A percentile compares a stretch with the other conserved stretches of the same genome.
These are phyloP conservation scores for Fusarium buxicola DNA, from an alignment of 2,329 filamentous ascomycete species.

Conservation along the genomic window DNA sequence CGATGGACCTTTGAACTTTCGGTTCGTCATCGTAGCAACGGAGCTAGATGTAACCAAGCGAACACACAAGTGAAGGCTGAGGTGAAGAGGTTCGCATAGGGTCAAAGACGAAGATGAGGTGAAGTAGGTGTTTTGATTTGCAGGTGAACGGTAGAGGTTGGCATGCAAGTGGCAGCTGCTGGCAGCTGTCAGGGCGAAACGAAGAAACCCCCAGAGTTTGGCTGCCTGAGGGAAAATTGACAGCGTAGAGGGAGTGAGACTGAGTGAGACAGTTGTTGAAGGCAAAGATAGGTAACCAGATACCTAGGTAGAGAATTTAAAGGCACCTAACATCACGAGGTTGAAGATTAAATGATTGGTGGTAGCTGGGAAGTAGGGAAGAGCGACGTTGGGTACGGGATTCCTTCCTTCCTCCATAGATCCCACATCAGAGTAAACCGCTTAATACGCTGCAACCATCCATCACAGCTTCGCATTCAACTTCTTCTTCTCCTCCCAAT, in stretches of 20 bases:
- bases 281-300: too few relatives aligned
- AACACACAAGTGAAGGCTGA: background rate
- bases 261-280: background rate
- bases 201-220: background rate
- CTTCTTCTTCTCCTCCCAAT: conserved; percentile 73
- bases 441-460: background rate
- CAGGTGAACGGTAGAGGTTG: background rate
- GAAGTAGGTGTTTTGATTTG: background rate
- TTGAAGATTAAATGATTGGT: background rate
- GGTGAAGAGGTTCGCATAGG: background rate
- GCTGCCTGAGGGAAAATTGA: background rate
- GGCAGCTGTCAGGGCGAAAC: conserved; percentile 18
- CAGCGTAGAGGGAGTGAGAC: background rate
- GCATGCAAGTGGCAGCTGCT: conserved; percentile 8
- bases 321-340: too few relatives aligned
- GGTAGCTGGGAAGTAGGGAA: conserved; percentile 71
- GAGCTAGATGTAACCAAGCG: conserved; percentile 10
- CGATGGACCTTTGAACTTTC: conserved; percentile 37
- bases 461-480: conserved; percentile 42
- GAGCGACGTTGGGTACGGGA: background rate
- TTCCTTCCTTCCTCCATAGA: background rate
- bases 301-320: background rate
- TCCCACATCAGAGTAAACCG: too few relatives aligned
- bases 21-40: conserved; percentile 26
- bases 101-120: conserved; percentile 11